Evolutionary conservation across 331 rosid species (phyloP).

Genomic region (Prunus yedoensis): DNA sequence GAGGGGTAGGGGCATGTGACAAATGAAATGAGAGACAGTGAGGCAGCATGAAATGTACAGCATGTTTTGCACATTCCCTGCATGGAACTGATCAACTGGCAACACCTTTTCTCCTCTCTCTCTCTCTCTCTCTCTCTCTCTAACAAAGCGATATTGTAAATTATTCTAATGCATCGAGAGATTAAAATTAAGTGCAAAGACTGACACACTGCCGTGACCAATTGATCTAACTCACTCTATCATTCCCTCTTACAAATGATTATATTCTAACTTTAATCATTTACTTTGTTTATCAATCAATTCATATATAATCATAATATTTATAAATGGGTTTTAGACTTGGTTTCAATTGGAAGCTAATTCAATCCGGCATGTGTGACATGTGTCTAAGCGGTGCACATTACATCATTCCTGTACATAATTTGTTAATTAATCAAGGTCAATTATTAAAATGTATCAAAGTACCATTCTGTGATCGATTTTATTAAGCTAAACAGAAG

Average conservation of each 20-base stretch:
- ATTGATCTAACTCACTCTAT: too few relatives aligned
- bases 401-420: not conserved
- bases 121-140: not conserved
- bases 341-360: constrained; percentile 28
- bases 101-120: not conserved
- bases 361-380: constrained; percentile 52
- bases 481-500: constrained; percentile 4
- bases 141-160: too few relatives aligned
- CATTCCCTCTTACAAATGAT: too few relatives aligned
- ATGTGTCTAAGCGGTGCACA: constrained; percentile 26
- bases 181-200: too few relatives aligned
- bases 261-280: too few relatives aligned
- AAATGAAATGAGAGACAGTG: constrained; percentile 59
- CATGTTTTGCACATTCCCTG: constrained; percentile 99
- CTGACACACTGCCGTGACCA: too few relatives aligned
- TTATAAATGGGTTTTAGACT: constrained; percentile 13
- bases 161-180: too few relatives aligned
- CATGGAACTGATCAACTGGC: constrained; percentile 52
- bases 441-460: not conserved
- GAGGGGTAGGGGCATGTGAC: constrained; percentile 50
- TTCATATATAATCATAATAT: too few relatives aligned
- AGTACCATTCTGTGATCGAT: not conserved
- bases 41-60: constrained; percentile 76
- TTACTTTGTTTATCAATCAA: too few relatives aligned
- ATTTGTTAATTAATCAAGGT: not conserved